phyloP scores from a whole-genome alignment of 176 grass and related monocot species.

The Poa annua region DNA sequence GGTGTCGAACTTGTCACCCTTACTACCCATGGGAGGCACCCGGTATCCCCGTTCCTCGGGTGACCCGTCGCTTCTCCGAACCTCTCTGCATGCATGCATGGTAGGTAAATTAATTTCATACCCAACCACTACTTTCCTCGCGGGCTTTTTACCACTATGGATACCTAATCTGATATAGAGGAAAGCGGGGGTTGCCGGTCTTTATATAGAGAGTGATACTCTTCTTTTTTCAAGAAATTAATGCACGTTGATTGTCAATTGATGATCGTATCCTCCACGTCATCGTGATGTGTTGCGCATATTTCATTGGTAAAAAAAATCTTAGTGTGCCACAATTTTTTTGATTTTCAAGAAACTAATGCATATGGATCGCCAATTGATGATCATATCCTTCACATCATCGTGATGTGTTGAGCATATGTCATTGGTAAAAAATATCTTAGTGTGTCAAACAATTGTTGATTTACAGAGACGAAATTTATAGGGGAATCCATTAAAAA shows the following conservation, averaged over 20 bases:
- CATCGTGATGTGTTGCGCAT: too few species aligned
- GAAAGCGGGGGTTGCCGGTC: not conserved
- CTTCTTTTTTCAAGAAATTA: not conserved
- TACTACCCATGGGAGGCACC: slow-evolving; percentile 23
- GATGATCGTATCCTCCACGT: not conserved
- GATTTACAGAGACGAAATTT: not conserved
- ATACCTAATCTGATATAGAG: not conserved
- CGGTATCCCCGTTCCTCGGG: not conserved
- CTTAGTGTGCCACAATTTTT: too few species aligned
- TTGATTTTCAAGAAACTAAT: too few species aligned
- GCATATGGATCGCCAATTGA: too few species aligned
- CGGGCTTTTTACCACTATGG: not conserved
- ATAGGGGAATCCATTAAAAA: not conserved
- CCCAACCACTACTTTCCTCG: not conserved
- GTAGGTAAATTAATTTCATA: not conserved
- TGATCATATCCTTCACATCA: not conserved
- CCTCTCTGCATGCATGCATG: too few species aligned
- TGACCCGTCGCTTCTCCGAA: not conserved
- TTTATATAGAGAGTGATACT: not conserved
- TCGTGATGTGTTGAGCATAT: not conserved
- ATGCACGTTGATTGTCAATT: not conserved
- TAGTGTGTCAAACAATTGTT: not conserved
- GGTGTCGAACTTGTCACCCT: not conserved
- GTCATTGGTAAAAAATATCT: not conserved
- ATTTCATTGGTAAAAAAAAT: too few species aligned